Evolutionary conservation across 108 stramenopile species (phyloP).

Genomic region (Stephanodiscus minutulus): DNA sequence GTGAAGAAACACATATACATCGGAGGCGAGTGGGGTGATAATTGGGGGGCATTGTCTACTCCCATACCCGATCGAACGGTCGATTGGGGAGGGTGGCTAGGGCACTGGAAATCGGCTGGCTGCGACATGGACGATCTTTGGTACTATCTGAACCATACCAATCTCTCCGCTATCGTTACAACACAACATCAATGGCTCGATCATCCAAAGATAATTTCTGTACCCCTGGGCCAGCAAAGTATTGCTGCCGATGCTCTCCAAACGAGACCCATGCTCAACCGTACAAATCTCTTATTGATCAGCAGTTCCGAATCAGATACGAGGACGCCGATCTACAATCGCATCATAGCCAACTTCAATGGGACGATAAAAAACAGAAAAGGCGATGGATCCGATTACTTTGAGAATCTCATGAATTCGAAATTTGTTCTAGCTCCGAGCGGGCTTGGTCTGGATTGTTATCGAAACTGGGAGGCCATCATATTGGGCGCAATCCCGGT

Average conservation of each 20-base stretch:
- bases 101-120: neutral
- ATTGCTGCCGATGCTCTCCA: neutral
- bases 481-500: conserved; percentile 50
- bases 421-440: conserved; percentile 57
- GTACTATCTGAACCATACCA: conserved; percentile 45
- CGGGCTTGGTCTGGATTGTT: conserved; percentile 58
- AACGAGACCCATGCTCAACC: neutral
- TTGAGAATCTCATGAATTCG: conserved; percentile 16
- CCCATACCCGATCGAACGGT: conserved; percentile 35
- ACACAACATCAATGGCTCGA: conserved; percentile 36
- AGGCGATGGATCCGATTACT: conserved; percentile 19
- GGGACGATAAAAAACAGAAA: conserved; percentile 18
- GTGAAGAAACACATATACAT: conserved; percentile 45
- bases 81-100: conserved; percentile 28
- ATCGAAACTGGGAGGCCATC: conserved; percentile 56
- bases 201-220: conserved; percentile 54
- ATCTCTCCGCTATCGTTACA: conserved; percentile 47
- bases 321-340: conserved; percentile 21
- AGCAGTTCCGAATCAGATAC: conserved; percentile 16
- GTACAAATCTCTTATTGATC: conserved; percentile 51
- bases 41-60: conserved; percentile 52
- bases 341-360: conserved; percentile 54
- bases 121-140: conserved; percentile 30
- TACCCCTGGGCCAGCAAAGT: conserved; percentile 39
- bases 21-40: conserved; percentile 34